Evolutionary conservation across 2,329 filamentous ascomycete species (phyloP).

Genomic region (Xylogone sp.): DNA sequence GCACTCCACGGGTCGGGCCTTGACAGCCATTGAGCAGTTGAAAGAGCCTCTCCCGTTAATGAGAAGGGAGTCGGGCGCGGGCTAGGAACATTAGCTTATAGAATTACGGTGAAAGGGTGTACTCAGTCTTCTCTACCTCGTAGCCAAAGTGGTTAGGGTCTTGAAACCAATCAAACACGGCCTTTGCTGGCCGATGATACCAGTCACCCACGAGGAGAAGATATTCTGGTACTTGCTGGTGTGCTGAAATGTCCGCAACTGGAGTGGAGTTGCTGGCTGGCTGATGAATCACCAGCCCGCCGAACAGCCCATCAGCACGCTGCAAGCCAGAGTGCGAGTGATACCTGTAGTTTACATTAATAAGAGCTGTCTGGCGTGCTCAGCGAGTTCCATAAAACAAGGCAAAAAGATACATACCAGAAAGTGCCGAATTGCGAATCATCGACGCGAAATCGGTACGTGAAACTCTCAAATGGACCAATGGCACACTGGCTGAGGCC

Average conservation of each 20-base stretch:
- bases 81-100: slow-evolving; percentile 24
- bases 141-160: slow-evolving; percentile 37
- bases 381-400: too few relatives aligned
- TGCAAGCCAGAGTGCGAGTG: slow-evolving; percentile 39
- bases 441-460: slow-evolving; percentile 10
- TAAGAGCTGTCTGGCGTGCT: too few relatives aligned
- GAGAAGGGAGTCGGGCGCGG: slow-evolving; percentile 42
- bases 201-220: slow-evolving; percentile 43
- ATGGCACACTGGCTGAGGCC: slow-evolving; percentile 11
- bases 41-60: slow-evolving; percentile 42
- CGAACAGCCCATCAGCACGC: slow-evolving; percentile 41
- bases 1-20: slow-evolving; percentile 40
- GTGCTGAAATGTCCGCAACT: background rate
- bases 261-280: slow-evolving; percentile 15
- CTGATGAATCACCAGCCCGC: slow-evolving; percentile 39
- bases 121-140: slow-evolving; percentile 26
- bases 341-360: too few relatives aligned
- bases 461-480: slow-evolving; percentile 4
- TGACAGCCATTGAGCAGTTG: slow-evolving; percentile 39
- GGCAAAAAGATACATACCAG: slow-evolving; percentile 10
- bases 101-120: background rate
- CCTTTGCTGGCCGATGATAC: slow-evolving; percentile 38
- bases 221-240: slow-evolving; percentile 33
- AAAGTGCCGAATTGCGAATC: slow-evolving; percentile 12
- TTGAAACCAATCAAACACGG: slow-evolving; percentile 40